These are phyloP conservation scores for Wolfiporia cocos DNA, from an alignment of 1,284 basidiomycete species.

Conservation along the genomic window DNA sequence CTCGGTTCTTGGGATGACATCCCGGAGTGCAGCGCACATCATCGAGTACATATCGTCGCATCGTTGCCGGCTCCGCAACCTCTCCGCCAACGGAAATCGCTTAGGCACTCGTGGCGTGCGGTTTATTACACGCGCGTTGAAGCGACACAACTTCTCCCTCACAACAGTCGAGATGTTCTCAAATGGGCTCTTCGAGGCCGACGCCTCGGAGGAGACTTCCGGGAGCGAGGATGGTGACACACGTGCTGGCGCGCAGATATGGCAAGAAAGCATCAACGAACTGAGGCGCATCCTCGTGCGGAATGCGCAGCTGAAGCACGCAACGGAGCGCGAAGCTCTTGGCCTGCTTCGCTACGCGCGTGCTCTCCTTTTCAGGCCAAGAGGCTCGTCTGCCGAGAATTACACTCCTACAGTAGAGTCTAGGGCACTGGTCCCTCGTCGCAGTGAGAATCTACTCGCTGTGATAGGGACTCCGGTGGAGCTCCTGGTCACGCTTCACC, in stretches of 20 bases:
- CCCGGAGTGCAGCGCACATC: slow-evolving; percentile 36
- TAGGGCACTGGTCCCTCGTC: slow-evolving; percentile 6
- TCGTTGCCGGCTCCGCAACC: slow-evolving; percentile 42
- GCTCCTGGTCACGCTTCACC: slow-evolving; percentile 3
- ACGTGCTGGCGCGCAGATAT: slow-evolving; percentile 13
- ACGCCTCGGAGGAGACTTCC: slow-evolving; percentile 11
- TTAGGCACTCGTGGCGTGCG: slow-evolving; percentile 40
- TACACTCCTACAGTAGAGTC: not conserved
- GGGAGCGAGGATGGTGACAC: slow-evolving; percentile 23
- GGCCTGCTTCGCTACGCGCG: slow-evolving; percentile 46
- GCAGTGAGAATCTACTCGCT: slow-evolving; percentile 11
- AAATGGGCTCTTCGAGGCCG: slow-evolving; percentile 31
- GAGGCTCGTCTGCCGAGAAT: not conserved
- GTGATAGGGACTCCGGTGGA: slow-evolving; percentile 11
- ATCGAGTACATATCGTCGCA: slow-evolving; percentile 45
- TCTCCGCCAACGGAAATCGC: slow-evolving; percentile 53
- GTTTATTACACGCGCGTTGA: slow-evolving; percentile 39
- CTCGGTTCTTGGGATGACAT: slow-evolving; percentile 46
- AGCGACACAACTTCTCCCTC: slow-evolving; percentile 44
- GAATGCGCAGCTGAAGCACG: slow-evolving; percentile 41
- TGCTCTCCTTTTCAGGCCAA: slow-evolving; percentile 35
- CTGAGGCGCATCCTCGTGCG: slow-evolving; percentile 37
- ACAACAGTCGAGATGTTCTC: slow-evolving; percentile 45
- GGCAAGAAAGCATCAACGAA: slow-evolving; percentile 33
- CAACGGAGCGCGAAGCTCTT: slow-evolving; percentile 44